Base-by-base conservation (phyloP, 2,329 filamentous ascomycete species). In the Emydomyces testavorans region DNA sequence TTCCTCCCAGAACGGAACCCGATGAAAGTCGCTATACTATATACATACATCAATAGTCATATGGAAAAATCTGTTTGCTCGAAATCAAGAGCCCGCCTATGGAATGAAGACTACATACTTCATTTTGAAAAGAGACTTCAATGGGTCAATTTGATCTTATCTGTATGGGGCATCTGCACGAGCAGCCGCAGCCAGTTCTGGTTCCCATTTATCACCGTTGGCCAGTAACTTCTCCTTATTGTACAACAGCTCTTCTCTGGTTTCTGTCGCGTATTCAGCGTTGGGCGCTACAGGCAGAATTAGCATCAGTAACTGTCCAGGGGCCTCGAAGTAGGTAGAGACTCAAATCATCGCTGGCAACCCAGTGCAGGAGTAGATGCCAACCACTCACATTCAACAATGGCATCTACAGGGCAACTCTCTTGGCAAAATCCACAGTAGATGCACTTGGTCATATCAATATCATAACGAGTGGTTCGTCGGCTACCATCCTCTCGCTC, bases 391-490 rank as follows among this genome's bases (percentile, higher is more conserved):
- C 76, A 77, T 66, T 85, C 82, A 50, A 86, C 82, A 67, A 86
- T 98, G 51, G 92, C 92, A 71, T 98, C 92, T 48, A 98, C 92
- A 37, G 92, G 92, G 73, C 92, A 98, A 56, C 86, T 94, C 75
- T 98, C 92, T 74, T 95, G 90, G 79, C 92, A 96, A 74, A 94
- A 93, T 44, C 92, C 92, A 68, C 92, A 96, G 80, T 96, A 98
- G 71, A 98, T 98, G 74, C 92, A 98, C 78, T 98, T 98, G 63
- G 92, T 96, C 92, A 98, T 98, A 72, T 98, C 92, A 65, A 98
- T 95, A 67, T 98, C 92, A 72, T 98, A 98, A 65, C 90, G 82
- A 51, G 90, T 95, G 44, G 92, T 98, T 65, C 92, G 81, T 69
- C 92, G 82, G 63, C 86, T 93, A 54, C 92, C 92, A 62, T 98